Base-by-base conservation (phyloP, 441 rosid genomes). In the Raphanus hybrid region DNA sequence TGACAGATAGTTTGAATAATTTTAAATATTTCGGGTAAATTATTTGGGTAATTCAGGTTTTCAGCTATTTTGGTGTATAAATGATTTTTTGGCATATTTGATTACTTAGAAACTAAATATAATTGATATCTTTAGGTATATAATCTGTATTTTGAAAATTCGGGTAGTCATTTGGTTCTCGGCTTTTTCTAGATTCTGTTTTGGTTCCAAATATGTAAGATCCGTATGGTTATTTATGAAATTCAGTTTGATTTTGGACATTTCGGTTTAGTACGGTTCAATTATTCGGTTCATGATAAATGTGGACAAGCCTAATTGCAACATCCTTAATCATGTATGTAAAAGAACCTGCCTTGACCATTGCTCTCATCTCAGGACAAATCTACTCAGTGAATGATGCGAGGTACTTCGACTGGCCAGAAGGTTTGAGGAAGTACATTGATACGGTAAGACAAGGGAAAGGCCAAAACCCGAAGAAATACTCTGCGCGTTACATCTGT, bases 331-430 rank as follows among this genome's bases (percentile, higher is more conserved):
- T 37, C 29, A 26, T 37, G 23, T 7, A 6, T 52, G 23, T 52
- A 52, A 52, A 52, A 50, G 57, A 50, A 50, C 20, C 9, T 50
- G 9, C n/a, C 55, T 39, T 35, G 39, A 26, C 27, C 29, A 15
- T 61, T 67, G 39, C 20, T 70, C 37, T 26, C 92, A 94, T 70
- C 37, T 26, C 92, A 94, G 98, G 98, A 48, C 97, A 94, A 86
- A 92, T 94, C 26, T 94, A 94, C 74, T 94, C 98, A 26, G 97
- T 94, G 34, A 94, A 94, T 39, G 98, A 94, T 80, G 98, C 98
- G 0, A 78, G 97, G 43, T 94, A 92, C 80, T 94, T 91, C 29
- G 98, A 94, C 71, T 94, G 98, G 98, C 96, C 98, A 2, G 87
- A 90, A 78, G 97, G 97, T 61, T 77, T 94, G 39, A 91, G 90